phyloP scores from a whole-genome alignment of 2,329 filamentous ascomycete genomes.

The Fonsecaea pedrosoi region DNA sequence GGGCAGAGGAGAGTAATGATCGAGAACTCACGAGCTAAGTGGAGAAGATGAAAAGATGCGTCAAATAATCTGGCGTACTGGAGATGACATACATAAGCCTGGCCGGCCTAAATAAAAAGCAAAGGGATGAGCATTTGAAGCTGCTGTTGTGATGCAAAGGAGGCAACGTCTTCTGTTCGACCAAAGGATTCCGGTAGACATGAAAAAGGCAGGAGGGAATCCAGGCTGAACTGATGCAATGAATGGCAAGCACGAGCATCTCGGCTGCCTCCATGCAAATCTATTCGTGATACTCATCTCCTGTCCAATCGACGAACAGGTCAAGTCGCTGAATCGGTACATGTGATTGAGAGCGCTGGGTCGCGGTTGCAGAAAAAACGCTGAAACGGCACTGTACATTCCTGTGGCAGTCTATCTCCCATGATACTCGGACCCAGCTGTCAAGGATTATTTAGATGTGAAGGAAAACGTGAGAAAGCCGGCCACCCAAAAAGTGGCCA shows the following conservation, averaged over 20 bases:
- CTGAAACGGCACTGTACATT: conserved; percentile 14
- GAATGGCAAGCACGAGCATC: background rate
- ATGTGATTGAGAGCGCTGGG: conserved; percentile 4
- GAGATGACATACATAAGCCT: background rate
- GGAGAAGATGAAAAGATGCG: background rate
- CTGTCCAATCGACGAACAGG: conserved; percentile 15
- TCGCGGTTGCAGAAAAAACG: background rate
- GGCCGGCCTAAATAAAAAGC: background rate
- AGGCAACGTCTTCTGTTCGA: background rate
- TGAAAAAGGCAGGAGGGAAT: background rate
- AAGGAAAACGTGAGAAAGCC: background rate
- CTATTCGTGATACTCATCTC: conserved; percentile 19
- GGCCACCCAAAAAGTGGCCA: background rate
- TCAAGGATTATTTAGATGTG: background rate
- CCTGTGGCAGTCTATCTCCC: conserved; percentile 3
- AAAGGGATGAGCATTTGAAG: background rate
- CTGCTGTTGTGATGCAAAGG: background rate
- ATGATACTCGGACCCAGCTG: conserved; percentile 6
- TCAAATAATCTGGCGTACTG: background rate
- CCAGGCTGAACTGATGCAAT: background rate
- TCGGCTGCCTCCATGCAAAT: conserved; percentile 8
- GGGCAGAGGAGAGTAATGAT: background rate
- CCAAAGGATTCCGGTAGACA: background rate
- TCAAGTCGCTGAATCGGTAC: background rate
- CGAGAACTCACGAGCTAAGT: background rate